Evolutionary conservation across 257 asterid species (phyloP).

Genomic region (Solanum virginianum): DNA sequence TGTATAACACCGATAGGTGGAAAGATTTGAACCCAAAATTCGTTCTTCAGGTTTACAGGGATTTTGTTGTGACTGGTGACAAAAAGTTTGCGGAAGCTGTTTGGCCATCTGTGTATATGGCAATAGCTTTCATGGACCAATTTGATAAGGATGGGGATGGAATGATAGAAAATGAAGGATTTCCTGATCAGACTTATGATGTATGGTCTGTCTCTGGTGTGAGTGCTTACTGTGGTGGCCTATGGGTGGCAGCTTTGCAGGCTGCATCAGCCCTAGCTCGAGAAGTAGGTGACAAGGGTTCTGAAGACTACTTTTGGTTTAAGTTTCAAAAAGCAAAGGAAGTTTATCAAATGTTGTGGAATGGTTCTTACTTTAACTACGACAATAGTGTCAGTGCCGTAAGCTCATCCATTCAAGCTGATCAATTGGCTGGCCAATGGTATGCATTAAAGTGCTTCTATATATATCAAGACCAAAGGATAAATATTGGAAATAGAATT

Average conservation of each 20-base stretch:
- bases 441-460: slow-evolving; percentile 1
- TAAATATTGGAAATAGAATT: background rate
- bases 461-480: background rate
- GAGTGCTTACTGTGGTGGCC: slow-evolving; percentile 96
- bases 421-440: slow-evolving; percentile 98
- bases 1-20: slow-evolving; percentile 89
- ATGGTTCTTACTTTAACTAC: slow-evolving; percentile 79
- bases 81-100: slow-evolving; percentile 64
- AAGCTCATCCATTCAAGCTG: slow-evolving; percentile 91
- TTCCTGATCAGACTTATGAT: slow-evolving; percentile 95
- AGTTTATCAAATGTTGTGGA: slow-evolving; percentile 78
- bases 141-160: slow-evolving; percentile 97
- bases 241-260: slow-evolving; percentile 99
- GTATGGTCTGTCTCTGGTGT: slow-evolving; percentile 89
- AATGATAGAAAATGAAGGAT: slow-evolving; percentile 93
- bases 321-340: slow-evolving; percentile 71
- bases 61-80: slow-evolving; percentile 68
- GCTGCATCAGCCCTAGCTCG: slow-evolving; percentile 84
- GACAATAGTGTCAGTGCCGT: slow-evolving; percentile 59
- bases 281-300: slow-evolving; percentile 70
- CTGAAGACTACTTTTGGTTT: slow-evolving; percentile 71
- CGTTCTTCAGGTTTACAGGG: slow-evolving; percentile 89
- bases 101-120: slow-evolving; percentile 93
- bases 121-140: slow-evolving; percentile 96
- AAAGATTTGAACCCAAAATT: slow-evolving; percentile 94